Conservation (phyloP, 352 stramenopile genomes). For the Phytophthora ohioensis region DNA sequence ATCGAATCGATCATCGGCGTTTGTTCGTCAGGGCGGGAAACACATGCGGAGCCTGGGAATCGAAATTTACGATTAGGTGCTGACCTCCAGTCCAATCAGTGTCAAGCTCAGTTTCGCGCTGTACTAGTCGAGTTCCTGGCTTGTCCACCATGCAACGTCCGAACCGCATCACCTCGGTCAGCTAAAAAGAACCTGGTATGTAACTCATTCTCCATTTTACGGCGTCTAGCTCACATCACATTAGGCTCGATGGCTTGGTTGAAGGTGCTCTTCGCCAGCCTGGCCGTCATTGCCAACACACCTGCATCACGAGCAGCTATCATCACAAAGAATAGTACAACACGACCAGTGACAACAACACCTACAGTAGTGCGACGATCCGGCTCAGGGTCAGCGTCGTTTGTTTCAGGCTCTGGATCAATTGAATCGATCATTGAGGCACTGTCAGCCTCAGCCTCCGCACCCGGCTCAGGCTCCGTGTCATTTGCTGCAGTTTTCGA, state of each 20-base stretch:
- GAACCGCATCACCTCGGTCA: not conserved
- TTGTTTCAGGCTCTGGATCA: conserved; percentile 7
- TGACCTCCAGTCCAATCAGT: conserved; percentile 25
- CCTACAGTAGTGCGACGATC: conserved; percentile 5
- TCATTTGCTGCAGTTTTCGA: conserved; percentile 27
- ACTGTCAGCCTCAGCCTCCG: conserved; percentile 11
- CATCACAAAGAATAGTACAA: conserved; percentile 17
- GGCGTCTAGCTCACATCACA: not conserved
- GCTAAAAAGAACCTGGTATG: conserved; percentile 2
- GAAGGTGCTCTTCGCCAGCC: conserved; percentile 3
- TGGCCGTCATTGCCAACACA: conserved; percentile 5
- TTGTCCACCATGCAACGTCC: not conserved
- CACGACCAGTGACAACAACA: not conserved
- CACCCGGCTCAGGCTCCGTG: not conserved
- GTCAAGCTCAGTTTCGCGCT: conserved; percentile 16
- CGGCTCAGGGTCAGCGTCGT: conserved; percentile 7
- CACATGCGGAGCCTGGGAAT: conserved; percentile 11
- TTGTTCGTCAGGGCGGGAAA: conserved; percentile 11
- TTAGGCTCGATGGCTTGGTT: conserved; percentile 15
- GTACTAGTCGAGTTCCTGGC: conserved; percentile 11
- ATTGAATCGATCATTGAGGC: conserved; percentile 8
- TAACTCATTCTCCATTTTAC: conserved; percentile 35
- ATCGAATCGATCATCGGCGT: too few relatives aligned
- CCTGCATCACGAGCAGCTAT: conserved; percentile 2
- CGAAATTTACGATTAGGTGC: conserved; percentile 17